phyloP scores from a whole-genome alignment of 352 stramenopile genomes.

The Phytophthora pinifolia region DNA sequence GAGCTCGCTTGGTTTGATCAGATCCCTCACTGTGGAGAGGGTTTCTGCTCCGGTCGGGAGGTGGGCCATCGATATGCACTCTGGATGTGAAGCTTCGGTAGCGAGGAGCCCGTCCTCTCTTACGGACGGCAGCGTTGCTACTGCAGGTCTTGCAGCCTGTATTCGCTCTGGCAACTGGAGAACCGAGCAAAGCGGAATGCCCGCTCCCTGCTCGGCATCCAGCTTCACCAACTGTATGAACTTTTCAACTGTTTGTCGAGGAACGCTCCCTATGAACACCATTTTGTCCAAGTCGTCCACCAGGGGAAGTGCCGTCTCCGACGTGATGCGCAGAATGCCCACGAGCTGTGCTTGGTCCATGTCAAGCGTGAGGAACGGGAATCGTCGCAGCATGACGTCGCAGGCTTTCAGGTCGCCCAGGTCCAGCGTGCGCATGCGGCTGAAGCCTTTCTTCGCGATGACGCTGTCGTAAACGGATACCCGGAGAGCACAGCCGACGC shows the following conservation, averaged over 20 bases:
- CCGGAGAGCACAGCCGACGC: slow-evolving; percentile 49
- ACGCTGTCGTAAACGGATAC: slow-evolving; percentile 67
- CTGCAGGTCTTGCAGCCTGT: background rate
- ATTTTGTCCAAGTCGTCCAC: slow-evolving; percentile 40
- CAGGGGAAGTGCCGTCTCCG: slow-evolving; percentile 34
- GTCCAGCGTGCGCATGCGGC: slow-evolving; percentile 53
- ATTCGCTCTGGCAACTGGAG: slow-evolving; percentile 7
- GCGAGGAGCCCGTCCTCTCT: slow-evolving; percentile 5
- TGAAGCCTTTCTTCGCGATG: slow-evolving; percentile 55
- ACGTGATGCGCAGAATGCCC: slow-evolving; percentile 22
- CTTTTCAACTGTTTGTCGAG: slow-evolving; percentile 25
- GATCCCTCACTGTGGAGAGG: background rate
- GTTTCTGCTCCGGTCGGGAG: slow-evolving; percentile 1
- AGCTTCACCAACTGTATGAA: background rate
- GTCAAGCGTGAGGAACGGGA: slow-evolving; percentile 42
- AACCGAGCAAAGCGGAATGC: slow-evolving; percentile 2
- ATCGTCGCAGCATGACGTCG: slow-evolving; percentile 55
- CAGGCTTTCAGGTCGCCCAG: slow-evolving; percentile 42
- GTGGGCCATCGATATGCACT: background rate
- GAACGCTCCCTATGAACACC: slow-evolving; percentile 52
- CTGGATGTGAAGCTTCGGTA: slow-evolving; percentile 1
- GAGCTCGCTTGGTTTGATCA: slow-evolving; percentile 12
- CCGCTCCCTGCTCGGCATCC: background rate
- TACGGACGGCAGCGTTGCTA: background rate
- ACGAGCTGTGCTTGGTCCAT: slow-evolving; percentile 37